These are phyloP conservation scores for Raffaelea deltoideospora DNA, from an alignment of 2,329 filamentous ascomycete species.

Conservation along the genomic window DNA sequence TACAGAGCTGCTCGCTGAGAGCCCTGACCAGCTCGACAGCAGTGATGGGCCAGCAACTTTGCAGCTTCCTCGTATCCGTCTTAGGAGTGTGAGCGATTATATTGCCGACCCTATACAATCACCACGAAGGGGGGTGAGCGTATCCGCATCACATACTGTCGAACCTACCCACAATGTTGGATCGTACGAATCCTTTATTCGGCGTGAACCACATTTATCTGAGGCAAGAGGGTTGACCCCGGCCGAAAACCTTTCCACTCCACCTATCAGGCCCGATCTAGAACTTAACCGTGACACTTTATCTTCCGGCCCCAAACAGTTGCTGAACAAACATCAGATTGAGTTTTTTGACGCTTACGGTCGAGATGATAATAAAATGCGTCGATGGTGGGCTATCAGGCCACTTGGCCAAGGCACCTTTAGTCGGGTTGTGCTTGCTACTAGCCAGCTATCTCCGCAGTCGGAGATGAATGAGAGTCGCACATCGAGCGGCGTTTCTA, in stretches of 20 bases:
- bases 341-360: slow-evolving; percentile 60
- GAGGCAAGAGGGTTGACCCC: slow-evolving; percentile 58
- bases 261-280: slow-evolving; percentile 39
- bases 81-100: slow-evolving; percentile 83
- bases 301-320: slow-evolving; percentile 19
- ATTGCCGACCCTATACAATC: slow-evolving; percentile 55
- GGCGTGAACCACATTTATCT: slow-evolving; percentile 71
- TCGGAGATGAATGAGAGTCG: too few relatives aligned
- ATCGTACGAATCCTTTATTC: slow-evolving; percentile 23
- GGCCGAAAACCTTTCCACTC: slow-evolving; percentile 55
- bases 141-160: slow-evolving; percentile 46
- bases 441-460: slow-evolving; percentile 48
- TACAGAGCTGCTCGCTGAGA: slow-evolving; percentile 24
- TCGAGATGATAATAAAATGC: slow-evolving; percentile 51
- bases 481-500: too few relatives aligned
- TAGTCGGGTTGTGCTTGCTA: slow-evolving; percentile 83
- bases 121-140: slow-evolving; percentile 57
- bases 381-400: slow-evolving; percentile 66
- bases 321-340: too few relatives aligned
- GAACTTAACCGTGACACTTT: slow-evolving; percentile 1
- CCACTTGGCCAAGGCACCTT: slow-evolving; percentile 87
- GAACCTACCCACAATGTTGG: slow-evolving; percentile 1
- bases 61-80: slow-evolving; percentile 40
- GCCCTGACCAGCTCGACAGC: slow-evolving; percentile 10
- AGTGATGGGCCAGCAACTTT: slow-evolving; percentile 9